Percentiles rank a stretch among this genome's conserved stretches.
phyloP scores from a whole-genome alignment of 2,329 filamentous ascomycete species.

The Ophiocordyceps polyrhachis-furcata region DNA sequence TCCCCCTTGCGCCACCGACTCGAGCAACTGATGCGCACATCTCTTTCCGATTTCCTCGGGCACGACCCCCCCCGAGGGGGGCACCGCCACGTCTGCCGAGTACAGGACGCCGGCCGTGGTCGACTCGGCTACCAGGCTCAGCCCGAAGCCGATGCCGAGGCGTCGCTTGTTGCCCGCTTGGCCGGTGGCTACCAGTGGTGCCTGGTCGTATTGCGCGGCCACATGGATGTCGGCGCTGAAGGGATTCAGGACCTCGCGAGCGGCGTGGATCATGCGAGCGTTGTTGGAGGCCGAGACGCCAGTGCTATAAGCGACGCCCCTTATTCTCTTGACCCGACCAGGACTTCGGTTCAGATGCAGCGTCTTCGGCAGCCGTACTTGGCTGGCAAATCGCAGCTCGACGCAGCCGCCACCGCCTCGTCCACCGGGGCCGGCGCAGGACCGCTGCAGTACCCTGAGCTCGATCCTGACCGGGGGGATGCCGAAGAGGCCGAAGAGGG shows the following conservation, averaged over 20 bases:
- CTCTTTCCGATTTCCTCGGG: conserved; percentile 81
- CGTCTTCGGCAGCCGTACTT: conserved; percentile 85
- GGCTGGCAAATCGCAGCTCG: conserved; percentile 83
- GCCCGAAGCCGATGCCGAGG: conserved; percentile 77
- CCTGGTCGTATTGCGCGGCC: conserved; percentile 58
- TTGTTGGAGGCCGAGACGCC: conserved; percentile 90
- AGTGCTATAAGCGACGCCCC: conserved; percentile 84
- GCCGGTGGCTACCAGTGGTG: conserved; percentile 33
- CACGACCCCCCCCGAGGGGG: conserved; percentile 60
- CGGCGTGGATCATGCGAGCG: conserved; percentile 81
- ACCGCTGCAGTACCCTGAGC: conserved; percentile 61
- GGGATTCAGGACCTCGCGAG: conserved; percentile 70
- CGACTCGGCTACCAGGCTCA: conserved; percentile 85
- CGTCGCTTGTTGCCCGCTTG: conserved; percentile 37
- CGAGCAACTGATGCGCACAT: conserved; percentile 77
- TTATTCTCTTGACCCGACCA: conserved; percentile 70
- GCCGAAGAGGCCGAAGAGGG: conserved; percentile 77
- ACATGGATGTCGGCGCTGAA: conserved; percentile 82
- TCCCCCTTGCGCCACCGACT: conserved; percentile 64
- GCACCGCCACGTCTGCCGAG: conserved; percentile 64
- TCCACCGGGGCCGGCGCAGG: conserved; percentile 57
- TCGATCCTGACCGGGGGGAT: conserved; percentile 68
- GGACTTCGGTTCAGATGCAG: conserved; percentile 69
- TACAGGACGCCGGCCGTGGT: conserved; percentile 64
- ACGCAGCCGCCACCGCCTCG: conserved; percentile 76